phyloP scores from a whole-genome alignment of 805 yeast genomes.

The Candida parachauliodes region DNA sequence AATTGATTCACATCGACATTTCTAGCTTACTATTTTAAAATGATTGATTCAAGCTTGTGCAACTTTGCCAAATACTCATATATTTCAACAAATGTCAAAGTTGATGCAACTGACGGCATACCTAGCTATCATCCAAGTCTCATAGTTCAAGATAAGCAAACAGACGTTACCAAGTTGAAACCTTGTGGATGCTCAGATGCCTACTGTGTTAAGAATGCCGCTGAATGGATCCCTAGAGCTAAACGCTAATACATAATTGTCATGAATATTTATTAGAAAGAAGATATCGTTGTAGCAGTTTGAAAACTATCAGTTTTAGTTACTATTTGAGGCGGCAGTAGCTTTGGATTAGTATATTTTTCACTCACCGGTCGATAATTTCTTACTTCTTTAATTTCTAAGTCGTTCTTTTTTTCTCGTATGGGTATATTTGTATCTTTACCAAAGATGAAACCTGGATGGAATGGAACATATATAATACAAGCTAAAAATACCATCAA shows the following conservation, averaged over 20 bases:
- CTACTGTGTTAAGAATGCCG: conserved; percentile 38
- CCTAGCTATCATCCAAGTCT: conserved; percentile 56
- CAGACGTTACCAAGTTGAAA: conserved; percentile 36
- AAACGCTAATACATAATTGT: conserved; percentile 8
- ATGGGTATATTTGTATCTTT: conserved; percentile 18
- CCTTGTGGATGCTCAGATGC: conserved; percentile 41
- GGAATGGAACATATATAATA: conserved; percentile 32
- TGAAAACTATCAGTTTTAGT: neutral
- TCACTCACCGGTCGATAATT: conserved; percentile 1
- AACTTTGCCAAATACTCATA: neutral
- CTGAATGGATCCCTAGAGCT: conserved; percentile 37
- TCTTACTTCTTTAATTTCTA: neutral
- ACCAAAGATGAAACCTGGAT: conserved; percentile 62
- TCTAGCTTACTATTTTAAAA: too few species aligned
- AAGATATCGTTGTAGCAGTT: neutral
- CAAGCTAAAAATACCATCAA: conserved; percentile 24
- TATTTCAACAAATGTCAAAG: neutral
- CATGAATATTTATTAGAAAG: neutral
- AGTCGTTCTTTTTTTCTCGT: neutral
- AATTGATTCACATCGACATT: too few species aligned
- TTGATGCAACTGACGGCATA: conserved; percentile 18
- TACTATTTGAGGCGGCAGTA: neutral
- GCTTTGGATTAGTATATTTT: conserved; percentile 5
- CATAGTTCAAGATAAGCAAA: conserved; percentile 51
- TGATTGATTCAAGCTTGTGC: conserved; percentile 1